Conservation (phyloP, 345 rosid species). For the Gossypium bickii region DNA sequence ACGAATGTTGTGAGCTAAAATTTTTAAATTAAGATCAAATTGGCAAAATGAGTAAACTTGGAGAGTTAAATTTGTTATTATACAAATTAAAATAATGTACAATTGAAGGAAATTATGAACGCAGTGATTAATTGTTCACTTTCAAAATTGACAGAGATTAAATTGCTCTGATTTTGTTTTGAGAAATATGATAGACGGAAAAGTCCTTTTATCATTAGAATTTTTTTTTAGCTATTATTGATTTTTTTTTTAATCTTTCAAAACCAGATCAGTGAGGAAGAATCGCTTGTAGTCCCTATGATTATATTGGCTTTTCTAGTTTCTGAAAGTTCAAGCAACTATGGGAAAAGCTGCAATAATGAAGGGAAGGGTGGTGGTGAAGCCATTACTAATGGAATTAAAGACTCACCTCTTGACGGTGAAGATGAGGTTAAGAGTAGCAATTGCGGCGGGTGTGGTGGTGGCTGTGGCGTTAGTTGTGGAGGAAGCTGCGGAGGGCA, state of each 20-base stretch:
- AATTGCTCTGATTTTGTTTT: too few species aligned
- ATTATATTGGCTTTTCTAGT: not conserved
- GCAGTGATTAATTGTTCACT: too few species aligned
- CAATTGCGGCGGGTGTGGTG: not conserved
- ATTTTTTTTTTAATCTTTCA: not conserved
- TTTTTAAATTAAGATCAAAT: too few species aligned
- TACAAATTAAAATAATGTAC: too few species aligned
- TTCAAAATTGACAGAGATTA: too few species aligned
- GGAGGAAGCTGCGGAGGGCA: not conserved
- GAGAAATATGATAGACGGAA: too few species aligned
- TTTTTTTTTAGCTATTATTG: too few species aligned
- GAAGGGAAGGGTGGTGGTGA: not conserved
- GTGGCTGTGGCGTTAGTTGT: not conserved
- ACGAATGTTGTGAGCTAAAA: too few species aligned
- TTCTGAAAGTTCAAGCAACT: not conserved
- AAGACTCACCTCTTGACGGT: not conserved
- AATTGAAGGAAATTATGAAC: too few species aligned
- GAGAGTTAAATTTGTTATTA: too few species aligned
- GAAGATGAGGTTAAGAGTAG: not conserved
- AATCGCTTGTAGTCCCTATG: not conserved
- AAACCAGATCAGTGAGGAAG: not conserved
- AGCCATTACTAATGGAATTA: not conserved
- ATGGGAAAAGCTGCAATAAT: not conserved
- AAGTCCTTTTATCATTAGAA: too few species aligned
- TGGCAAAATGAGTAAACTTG: too few species aligned